phyloP scores from a whole-genome alignment of 2,329 filamentous ascomycete genomes.

The Dactylonectria estremocensis region DNA sequence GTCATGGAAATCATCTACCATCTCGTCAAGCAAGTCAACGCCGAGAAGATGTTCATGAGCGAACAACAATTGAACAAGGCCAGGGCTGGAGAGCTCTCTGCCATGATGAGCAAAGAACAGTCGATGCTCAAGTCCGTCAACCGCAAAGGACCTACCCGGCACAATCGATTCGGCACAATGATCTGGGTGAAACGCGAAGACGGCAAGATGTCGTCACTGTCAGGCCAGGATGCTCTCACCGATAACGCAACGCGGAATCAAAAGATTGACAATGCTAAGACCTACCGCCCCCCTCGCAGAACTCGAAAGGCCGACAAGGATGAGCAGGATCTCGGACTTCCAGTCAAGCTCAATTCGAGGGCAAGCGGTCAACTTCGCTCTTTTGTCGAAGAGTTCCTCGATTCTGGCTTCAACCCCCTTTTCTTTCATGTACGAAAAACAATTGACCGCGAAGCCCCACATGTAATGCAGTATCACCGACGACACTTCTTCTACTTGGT shows the following conservation, averaged over 20 bases:
- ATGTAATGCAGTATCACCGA: slow-evolving; percentile 82
- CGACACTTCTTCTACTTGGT: slow-evolving; percentile 94
- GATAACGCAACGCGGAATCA: slow-evolving; percentile 81
- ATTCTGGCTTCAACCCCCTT: slow-evolving; percentile 94
- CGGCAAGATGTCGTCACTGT: slow-evolving; percentile 86
- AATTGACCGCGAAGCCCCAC: slow-evolving; percentile 89
- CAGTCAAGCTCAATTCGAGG: slow-evolving; percentile 77
- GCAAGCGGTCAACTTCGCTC: slow-evolving; percentile 83
- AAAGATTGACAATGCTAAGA: slow-evolving; percentile 93
- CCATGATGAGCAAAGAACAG: slow-evolving; percentile 85
- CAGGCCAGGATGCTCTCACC: slow-evolving; percentile 87
- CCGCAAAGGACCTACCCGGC: slow-evolving; percentile 84
- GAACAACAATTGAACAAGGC: slow-evolving; percentile 79
- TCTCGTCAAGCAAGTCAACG: slow-evolving; percentile 89
- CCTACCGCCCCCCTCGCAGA: slow-evolving; percentile 85
- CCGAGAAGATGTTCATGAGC: slow-evolving; percentile 87
- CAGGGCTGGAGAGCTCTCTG: slow-evolving; percentile 80
- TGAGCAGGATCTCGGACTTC: slow-evolving; percentile 82
- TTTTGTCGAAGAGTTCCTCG: slow-evolving; percentile 94
- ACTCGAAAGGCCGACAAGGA: slow-evolving; percentile 74
- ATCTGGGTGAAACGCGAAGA: slow-evolving; percentile 94
- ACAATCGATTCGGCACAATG: slow-evolving; percentile 97
- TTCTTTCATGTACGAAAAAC: slow-evolving; percentile 90
- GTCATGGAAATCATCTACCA: slow-evolving; percentile 94
- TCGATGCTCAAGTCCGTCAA: slow-evolving; percentile 85